Base-by-base conservation (phyloP, 345 rosid genomes). In the Turnera subulata region DNA sequence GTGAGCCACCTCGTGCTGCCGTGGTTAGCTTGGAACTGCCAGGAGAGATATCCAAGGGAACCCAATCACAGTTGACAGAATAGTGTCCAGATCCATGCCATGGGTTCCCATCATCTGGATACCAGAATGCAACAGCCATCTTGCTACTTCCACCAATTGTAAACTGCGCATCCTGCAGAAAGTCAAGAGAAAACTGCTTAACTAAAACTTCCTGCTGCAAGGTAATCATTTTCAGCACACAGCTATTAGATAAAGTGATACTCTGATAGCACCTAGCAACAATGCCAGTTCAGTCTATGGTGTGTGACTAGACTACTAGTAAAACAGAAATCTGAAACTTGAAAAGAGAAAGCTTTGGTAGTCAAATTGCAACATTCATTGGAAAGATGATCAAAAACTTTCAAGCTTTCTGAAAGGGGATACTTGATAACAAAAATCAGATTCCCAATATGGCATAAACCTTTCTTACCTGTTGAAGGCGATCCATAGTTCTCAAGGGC, bases 71-170 rank as follows among this genome's bases (percentile, higher is more conserved):
- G 77, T 77, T 77, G 47, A 87, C 72, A n/a, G 91, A 68, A 66
- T 81, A 93, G 71, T 93, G 99, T 19, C 83, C 89, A 11, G 97
- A 85, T 48, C 89, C 88, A 35, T 82, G 88, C 99, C 99, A 93
- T 9, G 87, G 73, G 22, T 74, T 84, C 68, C 83, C 82, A 6
- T 81, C 84, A 17, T 71, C 80, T 12, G 99, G 96, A 73, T 89
- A 93, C 99, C 99, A 89, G 80, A 87, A 87, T 64, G 92, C 96
- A 46, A 71, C 95, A 6, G 97, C 73, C 85, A 89, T 81, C 74
- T 85, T 85, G 76, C 84, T 75, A 0, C 80, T 57, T 56, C 75
- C 75, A 1, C 92, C 91, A 14, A 89, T 75, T 15, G 79, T 84
- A 75, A 93, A 87, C 81, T 89, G 97, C 55, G 72, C 84, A 64